phyloP scores from a whole-genome alignment of 2,329 filamentous ascomycete genomes.

The Ophiostoma montium region DNA sequence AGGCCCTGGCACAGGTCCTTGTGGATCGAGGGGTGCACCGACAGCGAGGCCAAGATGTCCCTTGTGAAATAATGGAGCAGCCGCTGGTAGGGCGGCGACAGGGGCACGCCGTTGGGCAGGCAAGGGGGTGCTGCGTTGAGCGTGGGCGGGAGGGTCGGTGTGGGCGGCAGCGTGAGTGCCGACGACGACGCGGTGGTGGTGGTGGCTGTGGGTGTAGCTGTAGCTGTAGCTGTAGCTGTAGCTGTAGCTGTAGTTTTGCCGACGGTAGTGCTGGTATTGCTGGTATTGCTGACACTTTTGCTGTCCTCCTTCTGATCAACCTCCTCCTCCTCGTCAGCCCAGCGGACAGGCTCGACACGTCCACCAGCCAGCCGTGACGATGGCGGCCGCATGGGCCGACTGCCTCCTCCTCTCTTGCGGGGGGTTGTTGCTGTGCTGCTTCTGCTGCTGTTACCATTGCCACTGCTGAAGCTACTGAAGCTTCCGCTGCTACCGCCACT shows the following conservation, averaged over 20 bases:
- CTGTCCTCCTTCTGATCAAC: too few species aligned
- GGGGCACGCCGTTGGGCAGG: constrained; percentile 6
- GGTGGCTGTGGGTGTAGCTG: not conserved
- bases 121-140: not conserved
- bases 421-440: not conserved
- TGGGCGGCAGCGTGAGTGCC: not conserved
- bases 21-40: constrained; percentile 8
- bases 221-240: not conserved
- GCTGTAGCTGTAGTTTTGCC: not conserved
- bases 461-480: not conserved
- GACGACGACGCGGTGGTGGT: not conserved
- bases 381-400: not conserved
- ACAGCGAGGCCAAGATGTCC: constrained; percentile 8
- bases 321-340: not conserved
- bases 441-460: not conserved
- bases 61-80: constrained; percentile 10
- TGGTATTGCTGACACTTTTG: not conserved
- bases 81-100: constrained; percentile 7
- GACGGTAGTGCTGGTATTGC: too few species aligned
- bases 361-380: not conserved
- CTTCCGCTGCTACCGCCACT: not conserved
- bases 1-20: constrained; percentile 6
- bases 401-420: not conserved
- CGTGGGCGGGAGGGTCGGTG: not conserved
- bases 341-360: not conserved